Percentiles rank a stretch among this genome's conserved stretches.
phyloP scores from a whole-genome alignment of 2,329 filamentous ascomycete genomes.

The Scedosporium apiospermum region DNA sequence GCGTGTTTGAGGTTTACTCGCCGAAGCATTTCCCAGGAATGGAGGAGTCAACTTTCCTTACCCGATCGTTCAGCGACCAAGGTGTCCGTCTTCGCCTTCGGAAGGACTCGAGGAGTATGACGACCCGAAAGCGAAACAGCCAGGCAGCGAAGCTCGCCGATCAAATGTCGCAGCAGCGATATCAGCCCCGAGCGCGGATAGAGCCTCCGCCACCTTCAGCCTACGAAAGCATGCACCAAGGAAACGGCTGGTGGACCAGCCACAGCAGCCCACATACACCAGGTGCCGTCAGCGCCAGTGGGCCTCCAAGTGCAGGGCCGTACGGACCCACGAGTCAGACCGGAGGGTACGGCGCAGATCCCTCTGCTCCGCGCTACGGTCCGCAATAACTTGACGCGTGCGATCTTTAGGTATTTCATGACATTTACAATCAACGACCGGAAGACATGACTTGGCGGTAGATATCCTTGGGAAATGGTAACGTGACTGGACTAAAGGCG shows the following conservation, averaged over 20 bases:
- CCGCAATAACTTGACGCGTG: not conserved
- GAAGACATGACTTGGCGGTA: not conserved
- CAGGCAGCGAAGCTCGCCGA: slow-evolving; percentile 13
- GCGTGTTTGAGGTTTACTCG: slow-evolving; percentile 56
- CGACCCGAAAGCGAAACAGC: slow-evolving; percentile 35
- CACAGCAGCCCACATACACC: slow-evolving; percentile 2
- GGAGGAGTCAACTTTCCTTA: slow-evolving; percentile 72
- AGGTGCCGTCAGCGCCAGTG: not conserved
- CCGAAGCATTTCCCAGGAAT: slow-evolving; percentile 70
- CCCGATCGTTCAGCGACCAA: slow-evolving; percentile 76
- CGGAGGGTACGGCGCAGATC: not conserved
- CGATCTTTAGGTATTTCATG: not conserved
- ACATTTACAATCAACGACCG: not conserved
- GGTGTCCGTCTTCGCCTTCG: slow-evolving; percentile 73
- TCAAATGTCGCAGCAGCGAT: slow-evolving; percentile 2
- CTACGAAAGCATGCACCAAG: slow-evolving; percentile 4
- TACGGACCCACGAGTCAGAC: not conserved
- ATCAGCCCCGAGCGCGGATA: slow-evolving; percentile 2
- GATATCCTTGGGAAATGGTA: not conserved
- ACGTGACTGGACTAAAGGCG: not conserved
- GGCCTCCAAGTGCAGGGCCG: slow-evolving; percentile 1
- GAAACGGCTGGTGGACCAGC: slow-evolving; percentile 4
- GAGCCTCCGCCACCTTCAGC: not conserved
- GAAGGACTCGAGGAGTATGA: slow-evolving; percentile 63
- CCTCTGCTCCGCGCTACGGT: not conserved